Percentiles rank a stretch among this genome's conserved stretches.
These are phyloP conservation scores for Gaillardinia entomophila DNA, from an alignment of 805 yeast genomes.

Conservation along the genomic window DNA sequence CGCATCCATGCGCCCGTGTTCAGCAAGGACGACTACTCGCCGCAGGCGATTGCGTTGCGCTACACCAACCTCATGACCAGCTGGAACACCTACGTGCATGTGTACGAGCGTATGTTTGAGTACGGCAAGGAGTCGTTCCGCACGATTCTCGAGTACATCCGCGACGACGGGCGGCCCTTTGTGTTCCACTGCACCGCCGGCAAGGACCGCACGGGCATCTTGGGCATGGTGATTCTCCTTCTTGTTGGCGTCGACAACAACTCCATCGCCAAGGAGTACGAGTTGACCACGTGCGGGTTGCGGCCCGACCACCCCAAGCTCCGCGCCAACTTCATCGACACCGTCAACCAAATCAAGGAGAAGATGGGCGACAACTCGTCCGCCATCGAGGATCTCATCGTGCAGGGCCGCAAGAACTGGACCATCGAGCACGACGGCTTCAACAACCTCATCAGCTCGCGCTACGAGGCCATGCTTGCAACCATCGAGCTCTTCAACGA, in stretches of 20 bases:
- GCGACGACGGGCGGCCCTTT: conserved; percentile 47
- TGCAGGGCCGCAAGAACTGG: conserved; percentile 38
- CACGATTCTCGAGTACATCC: conserved; percentile 47
- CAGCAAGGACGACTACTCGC: conserved; percentile 49
- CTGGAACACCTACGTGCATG: conserved; percentile 57
- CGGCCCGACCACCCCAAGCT: conserved; percentile 41
- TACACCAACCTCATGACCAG: conserved; percentile 51
- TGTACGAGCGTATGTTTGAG: conserved; percentile 53
- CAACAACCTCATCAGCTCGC: conserved; percentile 53
- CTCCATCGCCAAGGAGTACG: conserved; percentile 70
- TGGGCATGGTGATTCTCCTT: conserved; percentile 61
- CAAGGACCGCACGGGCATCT: conserved; percentile 77
- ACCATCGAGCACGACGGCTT: conserved; percentile 47
- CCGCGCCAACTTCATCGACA: conserved; percentile 25
- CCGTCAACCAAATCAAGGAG: conserved; percentile 23
- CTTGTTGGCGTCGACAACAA: conserved; percentile 61
- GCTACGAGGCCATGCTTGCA: conserved; percentile 65
- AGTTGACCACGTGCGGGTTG: conserved; percentile 63
- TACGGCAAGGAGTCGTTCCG: conserved; percentile 45
- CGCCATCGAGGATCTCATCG: conserved; percentile 16
- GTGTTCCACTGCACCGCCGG: conserved; percentile 82
- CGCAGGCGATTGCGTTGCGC: conserved; percentile 54
- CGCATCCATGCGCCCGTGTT: conserved; percentile 57
- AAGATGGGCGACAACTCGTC: conserved; percentile 16
- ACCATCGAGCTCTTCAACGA: conserved; percentile 49